These are phyloP conservation scores for Pichia sp. DNA, from an alignment of 1,139 yeast species.

Conservation along the genomic window DNA sequence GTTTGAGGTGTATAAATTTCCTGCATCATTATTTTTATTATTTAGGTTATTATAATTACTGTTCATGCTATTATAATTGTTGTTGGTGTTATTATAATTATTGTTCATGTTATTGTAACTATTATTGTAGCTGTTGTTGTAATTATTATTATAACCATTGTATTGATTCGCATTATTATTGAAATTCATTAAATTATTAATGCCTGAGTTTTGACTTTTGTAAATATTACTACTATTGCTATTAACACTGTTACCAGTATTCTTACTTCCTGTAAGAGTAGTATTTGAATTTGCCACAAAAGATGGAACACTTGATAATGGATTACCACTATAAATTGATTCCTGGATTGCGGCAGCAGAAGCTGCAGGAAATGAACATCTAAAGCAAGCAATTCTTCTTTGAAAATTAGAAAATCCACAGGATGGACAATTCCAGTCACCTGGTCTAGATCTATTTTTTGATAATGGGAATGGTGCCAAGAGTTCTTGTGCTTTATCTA, in stretches of 20 bases:
- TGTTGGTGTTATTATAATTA: slow-evolving; percentile 1
- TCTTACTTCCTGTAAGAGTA: slow-evolving; percentile 10
- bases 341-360: slow-evolving; percentile 63
- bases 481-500: slow-evolving; percentile 76
- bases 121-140: not conserved
- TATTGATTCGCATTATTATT: slow-evolving; percentile 15
- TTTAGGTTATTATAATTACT: slow-evolving; percentile 13
- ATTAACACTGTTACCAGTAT: slow-evolving; percentile 6
- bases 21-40: slow-evolving; percentile 3
- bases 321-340: slow-evolving; percentile 30
- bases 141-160: slow-evolving; percentile 2
- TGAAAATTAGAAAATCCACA: slow-evolving; percentile 96
- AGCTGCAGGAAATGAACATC: slow-evolving; percentile 86
- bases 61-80: slow-evolving; percentile 3
- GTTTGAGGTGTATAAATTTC: not conserved
- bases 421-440: slow-evolving; percentile 96
- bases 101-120: slow-evolving; percentile 1
- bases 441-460: slow-evolving; percentile 89
- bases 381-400: slow-evolving; percentile 87
- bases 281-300: not conserved
- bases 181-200: slow-evolving; percentile 6
- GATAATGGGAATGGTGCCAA: slow-evolving; percentile 81
- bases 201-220: not conserved
- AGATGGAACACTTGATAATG: not conserved
- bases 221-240: not conserved